Base-by-base conservation (phyloP, 306 rosid genomes). In the Ziziphus jujuba region DNA sequence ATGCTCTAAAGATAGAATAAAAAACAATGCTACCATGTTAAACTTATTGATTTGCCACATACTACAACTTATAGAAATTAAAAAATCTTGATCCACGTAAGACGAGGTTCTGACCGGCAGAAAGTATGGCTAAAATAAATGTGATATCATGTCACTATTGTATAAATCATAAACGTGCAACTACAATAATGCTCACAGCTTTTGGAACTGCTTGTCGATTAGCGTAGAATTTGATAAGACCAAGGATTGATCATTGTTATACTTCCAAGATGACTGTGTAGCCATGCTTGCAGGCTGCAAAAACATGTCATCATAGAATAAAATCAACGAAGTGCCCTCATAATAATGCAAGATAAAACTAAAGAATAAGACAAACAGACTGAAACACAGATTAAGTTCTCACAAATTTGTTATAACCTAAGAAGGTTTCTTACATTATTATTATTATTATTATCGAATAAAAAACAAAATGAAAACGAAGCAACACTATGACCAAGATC, bases 121-220 rank as follows among this genome's bases (percentile, higher is more conserved):
- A 38, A 60, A n/a, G 47, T 17, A 59, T 17, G 23, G 10, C 25
- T 17, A 47, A 47, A 47, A 47, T 13, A 47, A 21, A 61, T 7
- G 45, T 45, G 53, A 66, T 50, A 34, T n/a, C 45, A 52, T 20
- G 28, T 60, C 63, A 40, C 47, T 51, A 52, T 53, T 53, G 47
- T 38, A 55, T 65, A 65, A 71, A 64, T 65, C 33, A 53, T 65
- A 50, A 73, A 16, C 50, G 64, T 33, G 68, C 21, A 24, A 59
- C 56, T 47, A 63, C 74, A 43, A 49, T 35, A 66, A 72, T 63
- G 80, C 99, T 88, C 82, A 95, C 99, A 85, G 79, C 51, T 82
- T 91, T 56, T 86, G 95, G 59, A 88, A 74, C 80, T 87, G 88
- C 84, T 85, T 88, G 72, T 88, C 89, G 58, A 82, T 70, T 56